Conservation (phyloP, 441 rosid species). For the Pelargonium myrrhifolium region DNA sequence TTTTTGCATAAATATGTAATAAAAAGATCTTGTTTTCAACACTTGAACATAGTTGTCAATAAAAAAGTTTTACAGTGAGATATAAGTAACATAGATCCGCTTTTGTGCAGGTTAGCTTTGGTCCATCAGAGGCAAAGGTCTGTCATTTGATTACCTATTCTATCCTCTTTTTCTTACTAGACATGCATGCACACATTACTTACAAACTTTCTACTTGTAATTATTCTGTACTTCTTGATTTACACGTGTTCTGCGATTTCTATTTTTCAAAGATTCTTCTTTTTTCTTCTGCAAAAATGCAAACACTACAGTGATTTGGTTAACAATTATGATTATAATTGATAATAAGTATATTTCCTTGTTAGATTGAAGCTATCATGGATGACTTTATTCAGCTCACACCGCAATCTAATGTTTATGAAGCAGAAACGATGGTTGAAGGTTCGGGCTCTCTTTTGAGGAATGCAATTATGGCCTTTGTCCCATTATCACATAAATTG, state of each 20-base stretch:
- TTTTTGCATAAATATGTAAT: background rate
- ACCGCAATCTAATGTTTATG: constrained; percentile 72
- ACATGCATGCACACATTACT: constrained; percentile 8
- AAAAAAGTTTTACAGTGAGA: background rate
- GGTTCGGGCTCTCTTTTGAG: constrained; percentile 36
- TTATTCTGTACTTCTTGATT: constrained; percentile 8
- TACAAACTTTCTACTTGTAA: constrained; percentile 1
- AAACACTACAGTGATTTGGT: background rate
- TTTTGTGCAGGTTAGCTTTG: constrained; percentile 69
- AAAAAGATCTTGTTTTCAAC: background rate
- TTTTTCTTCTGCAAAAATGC: background rate
- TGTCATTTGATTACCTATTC: constrained; percentile 18
- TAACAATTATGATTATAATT: constrained; percentile 10
- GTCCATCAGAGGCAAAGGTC: constrained; percentile 96
- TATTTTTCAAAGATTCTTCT: background rate
- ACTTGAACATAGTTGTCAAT: no score
- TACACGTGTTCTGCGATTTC: background rate
- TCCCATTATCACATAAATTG: background rate
- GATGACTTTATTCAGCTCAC: constrained; percentile 80
- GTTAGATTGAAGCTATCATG: constrained; percentile 87
- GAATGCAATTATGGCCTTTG: background rate
- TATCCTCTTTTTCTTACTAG: constrained; percentile 7
- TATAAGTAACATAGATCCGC: constrained; percentile 14
- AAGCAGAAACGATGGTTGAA: constrained; percentile 96
- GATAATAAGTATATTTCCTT: constrained; percentile 14